Conservation (phyloP, 1,139 yeast species). For the Debaryomyces coudertii region DNA sequence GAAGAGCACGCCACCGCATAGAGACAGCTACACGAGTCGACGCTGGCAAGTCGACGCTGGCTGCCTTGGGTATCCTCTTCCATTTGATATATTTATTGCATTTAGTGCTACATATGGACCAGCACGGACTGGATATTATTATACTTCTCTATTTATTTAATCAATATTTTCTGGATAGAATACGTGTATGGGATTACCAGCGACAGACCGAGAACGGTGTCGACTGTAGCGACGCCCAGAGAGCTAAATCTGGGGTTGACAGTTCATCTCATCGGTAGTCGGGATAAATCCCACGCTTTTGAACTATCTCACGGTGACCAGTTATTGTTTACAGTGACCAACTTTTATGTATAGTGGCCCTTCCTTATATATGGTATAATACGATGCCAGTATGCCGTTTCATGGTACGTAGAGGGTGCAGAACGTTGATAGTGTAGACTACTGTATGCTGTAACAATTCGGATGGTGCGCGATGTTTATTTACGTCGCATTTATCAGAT, state of each 20-base stretch:
- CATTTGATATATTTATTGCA: not conserved
- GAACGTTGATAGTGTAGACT: not conserved
- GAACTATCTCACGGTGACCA: too few species aligned
- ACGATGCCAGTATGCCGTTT: too few species aligned
- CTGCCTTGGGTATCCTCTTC: not conserved
- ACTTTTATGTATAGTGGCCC: too few species aligned
- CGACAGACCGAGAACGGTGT: too few species aligned
- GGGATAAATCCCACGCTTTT: too few species aligned
- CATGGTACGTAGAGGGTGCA: not conserved
- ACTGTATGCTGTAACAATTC: not conserved
- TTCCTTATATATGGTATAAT: too few species aligned
- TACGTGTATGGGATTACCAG: not conserved
- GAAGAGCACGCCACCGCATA: not conserved
- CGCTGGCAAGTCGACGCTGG: not conserved
- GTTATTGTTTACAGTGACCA: too few species aligned
- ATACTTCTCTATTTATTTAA: constrained; percentile 1
- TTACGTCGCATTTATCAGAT: not conserved
- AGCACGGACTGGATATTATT: not conserved
- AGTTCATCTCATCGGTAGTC: too few species aligned
- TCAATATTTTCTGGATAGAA: not conserved
- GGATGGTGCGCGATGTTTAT: not conserved
- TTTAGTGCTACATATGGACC: not conserved
- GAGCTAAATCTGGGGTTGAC: too few species aligned
- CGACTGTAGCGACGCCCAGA: too few species aligned
- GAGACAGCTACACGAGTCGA: not conserved